These are phyloP conservation scores for Kazachstania africana DNA, from an alignment of 805 yeast species.

Conservation along the genomic window DNA sequence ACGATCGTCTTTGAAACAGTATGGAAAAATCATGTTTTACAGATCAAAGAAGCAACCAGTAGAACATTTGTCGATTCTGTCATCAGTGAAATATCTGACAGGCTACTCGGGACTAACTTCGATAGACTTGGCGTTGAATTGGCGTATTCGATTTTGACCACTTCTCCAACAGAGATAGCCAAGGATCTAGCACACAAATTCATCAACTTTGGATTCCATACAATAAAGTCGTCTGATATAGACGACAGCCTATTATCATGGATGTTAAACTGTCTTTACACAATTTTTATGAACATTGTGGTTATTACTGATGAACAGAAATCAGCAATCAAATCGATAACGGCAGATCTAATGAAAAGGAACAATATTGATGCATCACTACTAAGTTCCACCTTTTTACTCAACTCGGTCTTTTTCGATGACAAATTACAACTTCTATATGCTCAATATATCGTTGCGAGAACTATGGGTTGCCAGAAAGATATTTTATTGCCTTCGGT, in stretches of 20 bases:
- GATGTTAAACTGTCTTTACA: slow-evolving; percentile 24
- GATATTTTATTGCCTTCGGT: slow-evolving; percentile 14
- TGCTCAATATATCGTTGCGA: slow-evolving; percentile 27
- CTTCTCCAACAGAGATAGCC: slow-evolving; percentile 1
- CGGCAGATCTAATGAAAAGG: too few species aligned
- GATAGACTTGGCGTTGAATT: slow-evolving; percentile 6
- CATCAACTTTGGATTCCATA: too few species aligned
- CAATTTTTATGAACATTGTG: slow-evolving; percentile 6
- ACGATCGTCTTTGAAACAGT: slow-evolving; percentile 26
- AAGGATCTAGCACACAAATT: slow-evolving; percentile 1
- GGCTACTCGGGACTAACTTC: slow-evolving; percentile 1
- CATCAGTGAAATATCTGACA: neutral
- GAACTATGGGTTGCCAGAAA: slow-evolving; percentile 13
- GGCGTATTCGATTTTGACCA: slow-evolving; percentile 7
- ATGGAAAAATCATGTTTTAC: slow-evolving; percentile 32
- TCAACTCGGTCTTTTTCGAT: slow-evolving; percentile 12
- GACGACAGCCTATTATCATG: slow-evolving; percentile 23
- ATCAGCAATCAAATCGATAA: neutral
- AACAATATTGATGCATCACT: too few species aligned
- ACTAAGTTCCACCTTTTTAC: too few species aligned
- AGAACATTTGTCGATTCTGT: slow-evolving; percentile 6
- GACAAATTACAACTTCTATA: slow-evolving; percentile 19
- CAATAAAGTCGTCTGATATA: too few species aligned
- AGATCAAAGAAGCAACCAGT: slow-evolving; percentile 24
- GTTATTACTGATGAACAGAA: too few species aligned